phyloP scores from a whole-genome alignment of 2,329 filamentous ascomycete genomes.

The Metarhizium sp. region DNA sequence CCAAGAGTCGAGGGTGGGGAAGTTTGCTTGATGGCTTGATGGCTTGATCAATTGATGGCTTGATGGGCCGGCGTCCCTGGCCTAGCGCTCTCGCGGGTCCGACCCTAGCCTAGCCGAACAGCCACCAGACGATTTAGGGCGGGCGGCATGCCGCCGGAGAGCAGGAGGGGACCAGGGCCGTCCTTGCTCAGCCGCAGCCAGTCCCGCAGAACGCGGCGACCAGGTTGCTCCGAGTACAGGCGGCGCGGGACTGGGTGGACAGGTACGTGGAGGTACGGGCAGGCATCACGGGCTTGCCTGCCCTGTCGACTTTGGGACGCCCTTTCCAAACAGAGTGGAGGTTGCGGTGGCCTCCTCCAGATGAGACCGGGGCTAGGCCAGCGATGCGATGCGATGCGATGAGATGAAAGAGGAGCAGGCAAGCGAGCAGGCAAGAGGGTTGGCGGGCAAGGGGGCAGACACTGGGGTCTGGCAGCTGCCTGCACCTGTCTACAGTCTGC shows the following conservation, averaged over 20 bases:
- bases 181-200: too few relatives aligned
- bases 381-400: background rate
- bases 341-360: background rate
- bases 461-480: background rate
- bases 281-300: background rate
- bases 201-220: background rate
- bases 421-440: too few relatives aligned
- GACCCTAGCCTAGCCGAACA: slow-evolving; percentile 3
- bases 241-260: background rate
- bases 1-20: background rate
- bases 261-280: background rate
- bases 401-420: background rate
- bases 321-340: background rate
- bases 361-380: background rate
- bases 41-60: too few relatives aligned
- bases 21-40: background rate
- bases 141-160: background rate
- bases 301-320: background rate
- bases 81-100: slow-evolving; percentile 5
- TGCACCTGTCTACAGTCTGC: background rate
- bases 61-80: background rate
- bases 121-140: slow-evolving; percentile 2
- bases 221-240: background rate
- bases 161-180: background rate
- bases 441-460: background rate